Conservation (phyloP, 331 rosid species). For the Cydonia oblonga region DNA sequence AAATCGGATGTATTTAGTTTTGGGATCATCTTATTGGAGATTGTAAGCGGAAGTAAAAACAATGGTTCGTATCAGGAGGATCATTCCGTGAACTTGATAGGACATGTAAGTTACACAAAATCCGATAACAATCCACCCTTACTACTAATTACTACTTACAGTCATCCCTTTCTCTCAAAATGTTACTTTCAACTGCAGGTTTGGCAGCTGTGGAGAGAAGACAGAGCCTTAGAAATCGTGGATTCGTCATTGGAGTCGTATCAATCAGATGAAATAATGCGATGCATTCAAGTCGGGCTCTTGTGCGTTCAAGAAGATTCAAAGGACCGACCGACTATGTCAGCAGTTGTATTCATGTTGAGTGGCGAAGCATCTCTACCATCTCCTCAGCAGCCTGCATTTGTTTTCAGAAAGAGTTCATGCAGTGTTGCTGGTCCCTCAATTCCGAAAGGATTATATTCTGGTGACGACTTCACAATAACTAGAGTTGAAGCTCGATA, state of each 20-base stretch:
- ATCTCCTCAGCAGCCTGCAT: slow-evolving; percentile 19
- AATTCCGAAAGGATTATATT: not conserved
- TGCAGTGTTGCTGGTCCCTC: not conserved
- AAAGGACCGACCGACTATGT: slow-evolving; percentile 10
- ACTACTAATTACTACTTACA: not conserved
- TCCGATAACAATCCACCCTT: too few relatives aligned
- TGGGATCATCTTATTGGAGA: slow-evolving; percentile 41
- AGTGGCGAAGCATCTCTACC: slow-evolving; percentile 13
- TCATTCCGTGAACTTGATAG: slow-evolving; percentile 18
- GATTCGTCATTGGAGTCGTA: slow-evolving; percentile 2
- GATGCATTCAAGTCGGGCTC: slow-evolving; percentile 24
- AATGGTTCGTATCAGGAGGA: slow-evolving; percentile 10
- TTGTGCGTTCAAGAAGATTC: not conserved
- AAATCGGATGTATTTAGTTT: slow-evolving; percentile 42
- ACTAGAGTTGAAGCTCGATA: slow-evolving; percentile 18
- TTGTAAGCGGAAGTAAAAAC: slow-evolving; percentile 26
- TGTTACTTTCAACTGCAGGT: slow-evolving; percentile 7
- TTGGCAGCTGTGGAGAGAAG: slow-evolving; percentile 26
- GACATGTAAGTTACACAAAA: slow-evolving; percentile 14
- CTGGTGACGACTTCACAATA: not conserved
- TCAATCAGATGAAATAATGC: slow-evolving; percentile 9
- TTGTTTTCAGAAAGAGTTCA: not conserved
- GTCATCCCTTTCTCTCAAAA: not conserved
- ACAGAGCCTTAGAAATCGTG: slow-evolving; percentile 14
- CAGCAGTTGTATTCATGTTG: slow-evolving; percentile 19